Evolutionary conservation across 2,329 filamentous ascomycete genomes (phyloP).

Genomic region (Ophiocordyceps australis): DNA sequence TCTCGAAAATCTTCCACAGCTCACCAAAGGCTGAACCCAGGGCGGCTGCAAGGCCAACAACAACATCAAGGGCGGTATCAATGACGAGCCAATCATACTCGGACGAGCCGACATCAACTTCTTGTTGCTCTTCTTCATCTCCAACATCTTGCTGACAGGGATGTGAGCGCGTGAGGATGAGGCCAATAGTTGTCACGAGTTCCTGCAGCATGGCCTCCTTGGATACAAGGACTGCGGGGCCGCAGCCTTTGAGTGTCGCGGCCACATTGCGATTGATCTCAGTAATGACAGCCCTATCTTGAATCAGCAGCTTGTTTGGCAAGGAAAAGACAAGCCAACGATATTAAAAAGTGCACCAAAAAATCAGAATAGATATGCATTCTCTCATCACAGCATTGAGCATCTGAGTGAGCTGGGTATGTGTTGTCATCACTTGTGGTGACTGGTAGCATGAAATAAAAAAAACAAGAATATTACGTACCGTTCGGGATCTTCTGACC

Average conservation of each 20-base stretch:
- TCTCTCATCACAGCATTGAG: slow-evolving; percentile 75
- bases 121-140: slow-evolving; percentile 58
- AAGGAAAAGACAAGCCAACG: too few species aligned
- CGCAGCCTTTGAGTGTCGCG: slow-evolving; percentile 77
- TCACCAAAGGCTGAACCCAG: slow-evolving; percentile 68
- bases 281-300: slow-evolving; percentile 60
- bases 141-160: slow-evolving; percentile 84
- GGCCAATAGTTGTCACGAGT: slow-evolving; percentile 54
- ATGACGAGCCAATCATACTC: slow-evolving; percentile 97
- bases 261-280: slow-evolving; percentile 91
- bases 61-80: slow-evolving; percentile 82
- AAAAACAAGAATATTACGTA: slow-evolving; percentile 34
- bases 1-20: slow-evolving; percentile 92
- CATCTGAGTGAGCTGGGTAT: slow-evolving; percentile 99
- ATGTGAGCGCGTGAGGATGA: slow-evolving; percentile 79
- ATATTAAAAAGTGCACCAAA: too few species aligned
- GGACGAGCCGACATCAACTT: slow-evolving; percentile 59
- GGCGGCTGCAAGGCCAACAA: slow-evolving; percentile 67
- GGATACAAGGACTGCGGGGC: slow-evolving; percentile 65
- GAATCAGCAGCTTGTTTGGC: too few species aligned
- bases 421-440: slow-evolving; percentile 68
- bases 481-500: slow-evolving; percentile 85
- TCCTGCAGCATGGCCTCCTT: slow-evolving; percentile 52
- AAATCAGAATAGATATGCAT: too few species aligned
- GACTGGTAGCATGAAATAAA: slow-evolving; percentile 5